Percentiles rank a stretch among this genome's conserved stretches.
phyloP scores from a whole-genome alignment of 495 filamentous ascomycete species.

The Hypomontagnella monticulosa region DNA sequence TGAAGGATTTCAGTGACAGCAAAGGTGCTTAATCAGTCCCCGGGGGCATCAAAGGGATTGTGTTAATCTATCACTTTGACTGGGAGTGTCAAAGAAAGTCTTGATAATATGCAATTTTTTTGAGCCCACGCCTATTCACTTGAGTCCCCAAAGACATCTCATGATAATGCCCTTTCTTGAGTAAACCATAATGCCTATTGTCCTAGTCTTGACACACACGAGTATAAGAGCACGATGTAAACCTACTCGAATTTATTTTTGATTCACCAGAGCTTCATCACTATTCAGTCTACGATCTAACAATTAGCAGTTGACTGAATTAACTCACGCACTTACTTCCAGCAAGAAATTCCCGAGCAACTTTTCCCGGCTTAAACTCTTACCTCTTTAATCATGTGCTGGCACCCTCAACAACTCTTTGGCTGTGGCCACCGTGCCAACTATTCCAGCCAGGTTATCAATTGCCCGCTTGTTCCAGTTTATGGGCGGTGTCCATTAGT shows the following conservation, averaged over 20 bases:
- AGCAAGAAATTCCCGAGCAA: not conserved
- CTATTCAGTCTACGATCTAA: conserved; percentile 19
- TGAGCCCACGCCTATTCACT: too few relatives aligned
- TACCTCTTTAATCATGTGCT: conserved; percentile 29
- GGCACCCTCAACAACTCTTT: conserved; percentile 23
- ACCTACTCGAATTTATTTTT: not conserved
- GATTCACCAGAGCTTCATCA: conserved; percentile 23
- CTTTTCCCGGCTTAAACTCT: not conserved
- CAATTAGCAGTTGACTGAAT: not conserved
- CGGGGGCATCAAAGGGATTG: too few relatives aligned
- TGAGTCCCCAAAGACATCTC: not conserved
- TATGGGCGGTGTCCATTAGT: conserved; percentile 32
- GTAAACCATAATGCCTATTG: conserved; percentile 18
- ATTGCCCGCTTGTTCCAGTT: conserved; percentile 17
- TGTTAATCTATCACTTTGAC: too few relatives aligned
- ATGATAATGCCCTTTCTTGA: conserved; percentile 7
- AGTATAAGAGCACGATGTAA: conserved; percentile 12
- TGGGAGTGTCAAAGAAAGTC: too few relatives aligned
- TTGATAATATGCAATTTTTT: too few relatives aligned
- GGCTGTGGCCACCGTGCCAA: conserved; percentile 14
- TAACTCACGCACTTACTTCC: conserved; percentile 27
- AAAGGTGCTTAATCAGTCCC: too few relatives aligned
- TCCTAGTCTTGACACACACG: not conserved
- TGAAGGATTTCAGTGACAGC: too few relatives aligned
- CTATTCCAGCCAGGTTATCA: conserved; percentile 27